Evolutionary conservation across 1,284 basidiomycete genomes (phyloP).

Genomic region (Inonotus obliquus): DNA sequence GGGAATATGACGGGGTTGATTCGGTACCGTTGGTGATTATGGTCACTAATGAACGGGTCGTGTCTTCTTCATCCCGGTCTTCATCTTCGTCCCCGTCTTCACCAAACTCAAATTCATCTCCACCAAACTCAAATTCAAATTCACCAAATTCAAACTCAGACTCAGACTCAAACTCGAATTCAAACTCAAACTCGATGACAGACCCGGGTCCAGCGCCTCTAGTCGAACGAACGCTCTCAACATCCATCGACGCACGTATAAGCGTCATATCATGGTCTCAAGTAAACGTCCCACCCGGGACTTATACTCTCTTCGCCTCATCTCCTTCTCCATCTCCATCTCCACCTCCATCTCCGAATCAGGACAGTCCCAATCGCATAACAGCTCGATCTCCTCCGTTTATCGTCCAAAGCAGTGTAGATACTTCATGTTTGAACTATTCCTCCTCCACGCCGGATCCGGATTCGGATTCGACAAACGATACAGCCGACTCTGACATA

Average conservation of each 20-base stretch:
- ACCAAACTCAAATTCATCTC: too few species aligned
- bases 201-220: conserved; percentile 3
- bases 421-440: conserved; percentile 24
- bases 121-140: too few species aligned
- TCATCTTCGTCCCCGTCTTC: too few species aligned
- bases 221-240: conserved; percentile 23
- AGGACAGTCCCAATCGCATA: conserved; percentile 7
- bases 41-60: conserved; percentile 22
- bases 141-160: too few species aligned
- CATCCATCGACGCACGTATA: conserved; percentile 20
- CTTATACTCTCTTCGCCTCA: conserved; percentile 25
- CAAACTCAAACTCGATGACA: too few species aligned
- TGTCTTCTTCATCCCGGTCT: too few species aligned
- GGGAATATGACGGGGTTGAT: conserved; percentile 17
- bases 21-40: conserved; percentile 23
- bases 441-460: conserved; percentile 20
- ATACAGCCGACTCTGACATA: conserved; percentile 11
- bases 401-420: conserved; percentile 20
- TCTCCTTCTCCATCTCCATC: too few species aligned
- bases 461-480: conserved; percentile 10
- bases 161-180: too few species aligned
- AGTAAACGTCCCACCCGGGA: conserved; percentile 25
- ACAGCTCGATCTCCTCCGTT: conserved; percentile 24
- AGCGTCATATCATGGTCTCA: conserved; percentile 21
- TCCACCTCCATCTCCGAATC: conserved; percentile 22